Percentiles rank a stretch among this genome's conserved stretches.
phyloP scores from a whole-genome alignment of 2,329 filamentous ascomycete species.

The Phialophora tarda region DNA sequence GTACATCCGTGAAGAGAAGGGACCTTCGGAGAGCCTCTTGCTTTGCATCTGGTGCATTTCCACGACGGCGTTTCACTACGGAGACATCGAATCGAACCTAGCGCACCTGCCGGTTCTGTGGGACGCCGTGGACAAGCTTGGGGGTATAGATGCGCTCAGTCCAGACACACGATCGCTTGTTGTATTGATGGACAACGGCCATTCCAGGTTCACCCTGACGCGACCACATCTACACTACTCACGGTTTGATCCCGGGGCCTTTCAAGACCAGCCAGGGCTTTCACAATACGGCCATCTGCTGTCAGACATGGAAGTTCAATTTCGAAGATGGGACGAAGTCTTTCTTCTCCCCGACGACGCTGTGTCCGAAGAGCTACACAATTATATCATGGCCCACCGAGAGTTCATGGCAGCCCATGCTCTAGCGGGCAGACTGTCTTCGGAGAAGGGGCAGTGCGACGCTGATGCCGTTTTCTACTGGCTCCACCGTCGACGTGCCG shows the following conservation, averaged over 20 bases:
- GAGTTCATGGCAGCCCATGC: constrained; percentile 22
- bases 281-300: constrained; percentile 3
- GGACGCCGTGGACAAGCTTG: constrained; percentile 18
- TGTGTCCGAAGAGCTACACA: constrained; percentile 14
- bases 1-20: not conserved
- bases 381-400: constrained; percentile 18
- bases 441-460: not conserved
- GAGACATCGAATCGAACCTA: constrained; percentile 13
- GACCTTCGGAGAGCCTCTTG: constrained; percentile 19
- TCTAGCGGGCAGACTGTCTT: not conserved
- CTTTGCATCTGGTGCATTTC: constrained; percentile 22
- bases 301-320: constrained; percentile 10
- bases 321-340: constrained; percentile 20
- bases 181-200: constrained; percentile 10
- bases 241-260: constrained; percentile 16
- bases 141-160: constrained; percentile 11
- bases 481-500: constrained; percentile 15
- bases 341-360: constrained; percentile 24
- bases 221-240: constrained; percentile 15
- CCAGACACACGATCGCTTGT: constrained; percentile 8
- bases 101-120: constrained; percentile 8
- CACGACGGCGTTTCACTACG: constrained; percentile 6
- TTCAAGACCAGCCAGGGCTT: constrained; percentile 12
- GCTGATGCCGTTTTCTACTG: constrained; percentile 11
- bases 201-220: constrained; percentile 16